Base-by-base conservation (phyloP, 352 stramenopile species). In the Hyaloperonospora brassicae region DNA sequence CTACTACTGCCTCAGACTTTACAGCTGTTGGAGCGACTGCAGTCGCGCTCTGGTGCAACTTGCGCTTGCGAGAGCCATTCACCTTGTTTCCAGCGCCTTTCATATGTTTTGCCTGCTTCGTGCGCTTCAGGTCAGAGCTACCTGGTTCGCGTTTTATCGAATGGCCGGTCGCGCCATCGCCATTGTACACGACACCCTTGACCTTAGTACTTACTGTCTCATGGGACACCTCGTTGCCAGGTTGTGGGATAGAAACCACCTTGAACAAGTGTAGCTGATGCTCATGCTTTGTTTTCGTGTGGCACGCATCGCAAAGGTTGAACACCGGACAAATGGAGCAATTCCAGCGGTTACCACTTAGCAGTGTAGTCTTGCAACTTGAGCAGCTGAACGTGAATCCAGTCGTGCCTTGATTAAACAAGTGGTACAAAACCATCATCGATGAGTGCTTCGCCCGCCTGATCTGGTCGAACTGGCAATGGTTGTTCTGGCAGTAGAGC, bases 381-480 rank as follows among this genome's bases (percentile, higher is more conserved):
- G 83, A 91, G 72, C 96, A 99, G 54, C 96, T 95, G 55, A 97
- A 96, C 38, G 97, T 94, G 76, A 98, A 98, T 38, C 98, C 97
- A 10, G 95, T 97, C 34, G 93, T 97, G 64, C 98, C 94, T 52
- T 94, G 86, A 57, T 97, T 95, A 61, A 96, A 89, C 62, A 91
- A 66, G 53, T 93, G 84, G 36, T 91, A 89, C 30, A 93, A 45
- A 31, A 91, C 77, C 76, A 88, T 93, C 83, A 89, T 89, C 39
- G 79, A 89, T 50, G 74, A 88, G 62, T 87, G 83, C 60, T 89
- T 92, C 5, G 75, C 81, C n/a, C 74, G 83, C 0, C 79, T 76
- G 47, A 89, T 84, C 64, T 90, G 77, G 60, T 88, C 72, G 59
- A 87, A 87, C 57, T 92, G 75, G 55, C 77, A 90, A 61, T 92